These are phyloP conservation scores for Stephanodiscus triporus DNA, from an alignment of 108 stramenopile genomes.

Conservation along the genomic window DNA sequence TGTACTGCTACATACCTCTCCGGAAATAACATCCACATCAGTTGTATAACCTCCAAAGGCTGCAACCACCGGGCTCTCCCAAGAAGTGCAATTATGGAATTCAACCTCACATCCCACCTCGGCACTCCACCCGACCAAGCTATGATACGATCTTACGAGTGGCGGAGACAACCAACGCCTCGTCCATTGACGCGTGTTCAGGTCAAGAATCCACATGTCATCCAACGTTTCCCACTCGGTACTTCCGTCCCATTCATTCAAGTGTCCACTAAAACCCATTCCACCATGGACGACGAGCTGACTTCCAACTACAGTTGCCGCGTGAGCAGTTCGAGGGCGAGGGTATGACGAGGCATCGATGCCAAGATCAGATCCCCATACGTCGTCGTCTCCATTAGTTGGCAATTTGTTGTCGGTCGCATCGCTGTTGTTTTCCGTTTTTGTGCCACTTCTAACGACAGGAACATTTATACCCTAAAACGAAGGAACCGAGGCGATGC, in stretches of 20 bases:
- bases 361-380: conserved; percentile 30
- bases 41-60: conserved; percentile 55
- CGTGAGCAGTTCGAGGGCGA: conserved; percentile 56
- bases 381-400: conserved; percentile 16
- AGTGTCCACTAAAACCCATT: conserved; percentile 35
- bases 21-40: conserved; percentile 41
- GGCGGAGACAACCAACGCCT: conserved; percentile 37
- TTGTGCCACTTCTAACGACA: not conserved
- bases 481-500: not conserved
- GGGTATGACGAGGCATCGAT: conserved; percentile 17
- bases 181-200: conserved; percentile 46
- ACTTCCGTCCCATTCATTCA: conserved; percentile 43
- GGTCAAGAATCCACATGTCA: conserved; percentile 58
- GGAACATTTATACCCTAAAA: not conserved
- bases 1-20: conserved; percentile 21
- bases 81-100: conserved; percentile 36
- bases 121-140: conserved; percentile 50
- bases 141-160: conserved; percentile 53
- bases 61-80: conserved; percentile 42
- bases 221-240: conserved; percentile 50
- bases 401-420: not conserved
- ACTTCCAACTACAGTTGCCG: conserved; percentile 55
- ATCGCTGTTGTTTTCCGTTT: not conserved
- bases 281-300: conserved; percentile 55
- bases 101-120: conserved; percentile 14